Conservation (phyloP, 306 rosid genomes). For the Lagenaria siceraria region DNA sequence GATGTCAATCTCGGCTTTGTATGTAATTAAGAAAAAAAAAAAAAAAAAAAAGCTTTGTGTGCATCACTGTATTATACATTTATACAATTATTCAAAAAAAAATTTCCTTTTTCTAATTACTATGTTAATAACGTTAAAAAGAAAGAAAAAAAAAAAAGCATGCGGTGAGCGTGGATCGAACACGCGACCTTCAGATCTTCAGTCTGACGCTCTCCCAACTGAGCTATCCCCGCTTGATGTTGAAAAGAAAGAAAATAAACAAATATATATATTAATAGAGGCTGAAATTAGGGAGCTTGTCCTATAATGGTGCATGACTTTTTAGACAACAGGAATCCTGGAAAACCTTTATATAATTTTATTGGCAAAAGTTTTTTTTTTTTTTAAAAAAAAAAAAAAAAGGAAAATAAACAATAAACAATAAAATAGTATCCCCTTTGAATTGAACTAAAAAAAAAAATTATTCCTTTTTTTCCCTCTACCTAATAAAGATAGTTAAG, state of each 20-base stretch:
- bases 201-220: background rate
- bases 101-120: too few species aligned
- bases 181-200: conserved; percentile 5
- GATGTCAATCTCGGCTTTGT: background rate
- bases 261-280: background rate
- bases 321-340: background rate
- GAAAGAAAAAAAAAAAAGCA: background rate
- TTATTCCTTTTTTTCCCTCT: background rate
- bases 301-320: background rate
- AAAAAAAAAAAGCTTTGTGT: background rate
- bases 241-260: accelerated
- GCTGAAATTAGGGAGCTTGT: background rate
- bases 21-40: background rate
- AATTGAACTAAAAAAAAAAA: background rate
- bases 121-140: too few species aligned
- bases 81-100: too few species aligned
- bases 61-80: too few species aligned
- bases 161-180: conserved; percentile 9
- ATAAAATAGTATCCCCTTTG: background rate
- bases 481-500: background rate
- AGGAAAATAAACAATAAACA: background rate
- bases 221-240: background rate
- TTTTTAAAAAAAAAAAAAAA: too few species aligned
- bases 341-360: background rate
- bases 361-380: background rate